Percentiles rank a stretch among this genome's conserved stretches.
phyloP scores from a whole-genome alignment of 1,139 yeast genomes.

The Blastobotrys malaysiensis region DNA sequence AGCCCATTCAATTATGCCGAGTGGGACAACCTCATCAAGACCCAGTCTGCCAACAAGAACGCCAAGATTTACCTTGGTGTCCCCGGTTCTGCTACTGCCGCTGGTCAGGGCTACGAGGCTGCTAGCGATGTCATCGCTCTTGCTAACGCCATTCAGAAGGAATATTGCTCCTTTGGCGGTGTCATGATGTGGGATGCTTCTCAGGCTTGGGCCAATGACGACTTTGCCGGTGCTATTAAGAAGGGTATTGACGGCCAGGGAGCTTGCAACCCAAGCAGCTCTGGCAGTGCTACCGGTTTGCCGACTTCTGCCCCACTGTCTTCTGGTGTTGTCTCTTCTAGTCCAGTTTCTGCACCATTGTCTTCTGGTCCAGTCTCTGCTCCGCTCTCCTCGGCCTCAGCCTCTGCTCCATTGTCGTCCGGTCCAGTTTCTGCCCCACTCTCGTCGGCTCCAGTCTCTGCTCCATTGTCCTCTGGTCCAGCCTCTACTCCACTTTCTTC shows the following conservation, averaged over 20 bases:
- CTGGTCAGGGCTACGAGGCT: slow-evolving; percentile 60
- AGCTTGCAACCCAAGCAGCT: slow-evolving; percentile 3
- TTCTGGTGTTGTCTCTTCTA: slow-evolving; percentile 1
- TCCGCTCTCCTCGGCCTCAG: too few species aligned
- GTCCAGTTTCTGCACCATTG: slow-evolving; percentile 1
- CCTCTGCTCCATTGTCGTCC: slow-evolving; percentile 2
- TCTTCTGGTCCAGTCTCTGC: slow-evolving; percentile 9
- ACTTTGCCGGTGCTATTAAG: slow-evolving; percentile 44
- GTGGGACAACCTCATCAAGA: slow-evolving; percentile 66
- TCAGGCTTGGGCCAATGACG: slow-evolving; percentile 56
- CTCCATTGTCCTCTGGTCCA: background rate
- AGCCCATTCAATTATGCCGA: slow-evolving; percentile 67
- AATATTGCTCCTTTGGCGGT: slow-evolving; percentile 62
- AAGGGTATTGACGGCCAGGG: slow-evolving; percentile 20
- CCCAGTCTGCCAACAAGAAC: slow-evolving; percentile 56
- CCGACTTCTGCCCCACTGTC: background rate
- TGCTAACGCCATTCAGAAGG: slow-evolving; percentile 25
- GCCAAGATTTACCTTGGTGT: slow-evolving; percentile 62
- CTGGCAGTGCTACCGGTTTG: background rate
- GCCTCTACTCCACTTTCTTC: background rate
- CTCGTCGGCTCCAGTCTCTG: slow-evolving; percentile 6
- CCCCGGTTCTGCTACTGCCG: slow-evolving; percentile 63
- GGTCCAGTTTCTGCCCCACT: background rate
- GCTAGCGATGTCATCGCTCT: slow-evolving; percentile 19
- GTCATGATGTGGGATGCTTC: slow-evolving; percentile 91